Evolutionary conservation across 1,139 yeast genomes (phyloP).

Genomic region (Suhomyces taliae): DNA sequence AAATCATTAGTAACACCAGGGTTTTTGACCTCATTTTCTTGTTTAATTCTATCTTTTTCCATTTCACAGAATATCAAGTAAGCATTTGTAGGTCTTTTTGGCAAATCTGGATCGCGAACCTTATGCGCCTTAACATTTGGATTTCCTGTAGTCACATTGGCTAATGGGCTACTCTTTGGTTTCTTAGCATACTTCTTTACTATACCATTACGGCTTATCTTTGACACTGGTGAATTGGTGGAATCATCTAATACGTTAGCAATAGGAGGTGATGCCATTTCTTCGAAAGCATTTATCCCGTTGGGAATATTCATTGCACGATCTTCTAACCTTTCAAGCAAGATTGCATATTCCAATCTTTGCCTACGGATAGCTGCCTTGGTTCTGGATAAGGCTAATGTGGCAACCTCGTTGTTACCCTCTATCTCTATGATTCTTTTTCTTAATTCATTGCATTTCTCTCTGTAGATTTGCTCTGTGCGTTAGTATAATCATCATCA

Average conservation of each 20-base stretch:
- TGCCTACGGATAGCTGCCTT: constrained; percentile 75
- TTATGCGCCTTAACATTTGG: constrained; percentile 26
- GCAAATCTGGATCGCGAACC: constrained; percentile 75
- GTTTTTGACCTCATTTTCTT: constrained; percentile 45
- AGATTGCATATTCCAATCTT: constrained; percentile 76
- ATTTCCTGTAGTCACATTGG: constrained; percentile 12
- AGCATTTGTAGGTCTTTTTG: constrained; percentile 89
- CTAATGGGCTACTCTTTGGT: constrained; percentile 12
- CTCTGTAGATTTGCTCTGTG: constrained; percentile 47
- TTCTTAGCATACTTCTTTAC: constrained; percentile 24
- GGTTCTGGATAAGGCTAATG: constrained; percentile 77
- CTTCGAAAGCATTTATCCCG: constrained; percentile 33
- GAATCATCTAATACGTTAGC: constrained; percentile 39
- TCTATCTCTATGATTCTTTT: constrained; percentile 74
- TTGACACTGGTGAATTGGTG: constrained; percentile 21
- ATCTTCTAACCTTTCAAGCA: constrained; percentile 77
- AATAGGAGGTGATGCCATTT: constrained; percentile 45
- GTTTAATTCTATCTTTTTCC: constrained; percentile 73
- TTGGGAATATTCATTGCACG: constrained; percentile 42
- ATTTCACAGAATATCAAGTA: constrained; percentile 83
- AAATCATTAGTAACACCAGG: constrained; percentile 61
- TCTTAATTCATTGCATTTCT: constrained; percentile 71
- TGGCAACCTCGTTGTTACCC: constrained; percentile 73
- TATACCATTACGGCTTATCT: constrained; percentile 23
- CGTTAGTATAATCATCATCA: neutral